A percentile compares a stretch with the other conserved stretches of the same genome.
Conservation (phyloP, 2,329 filamentous ascomycete species). For the Penicillium janthinellum region DNA sequence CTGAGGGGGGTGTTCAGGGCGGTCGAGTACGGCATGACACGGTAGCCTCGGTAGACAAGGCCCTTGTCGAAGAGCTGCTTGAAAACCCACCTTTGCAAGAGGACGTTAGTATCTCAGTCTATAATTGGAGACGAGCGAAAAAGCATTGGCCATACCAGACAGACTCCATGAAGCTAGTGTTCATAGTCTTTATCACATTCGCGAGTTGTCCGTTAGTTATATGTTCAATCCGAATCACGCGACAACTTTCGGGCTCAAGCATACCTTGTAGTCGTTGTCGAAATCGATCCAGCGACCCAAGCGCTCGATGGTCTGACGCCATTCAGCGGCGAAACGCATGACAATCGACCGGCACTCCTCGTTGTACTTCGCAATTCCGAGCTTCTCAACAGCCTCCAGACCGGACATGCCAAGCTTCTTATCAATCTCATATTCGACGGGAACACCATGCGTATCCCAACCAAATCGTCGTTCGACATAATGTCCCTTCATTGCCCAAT, state of each 20-base stretch:
- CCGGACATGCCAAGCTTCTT: constrained; percentile 90
- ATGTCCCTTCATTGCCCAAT: constrained; percentile 96
- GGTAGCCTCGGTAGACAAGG: constrained; percentile 84
- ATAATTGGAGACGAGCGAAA: background rate
- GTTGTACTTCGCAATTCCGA: constrained; percentile 89
- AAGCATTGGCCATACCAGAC: constrained; percentile 68
- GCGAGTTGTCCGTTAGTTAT: constrained; percentile 7
- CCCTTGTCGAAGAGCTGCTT: constrained; percentile 90
- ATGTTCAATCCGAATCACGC: background rate
- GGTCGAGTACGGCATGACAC: constrained; percentile 94
- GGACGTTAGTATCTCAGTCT: background rate
- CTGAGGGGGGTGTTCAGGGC: constrained; percentile 85
- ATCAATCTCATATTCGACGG: constrained; percentile 96
- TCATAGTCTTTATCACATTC: constrained; percentile 69
- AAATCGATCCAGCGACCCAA: constrained; percentile 97
- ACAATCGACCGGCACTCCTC: constrained; percentile 89
- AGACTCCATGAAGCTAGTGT: constrained; percentile 92
- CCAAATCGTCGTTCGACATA: constrained; percentile 91
- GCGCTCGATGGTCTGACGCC: constrained; percentile 83
- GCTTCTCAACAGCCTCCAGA: constrained; percentile 79
- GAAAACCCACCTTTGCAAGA: constrained; percentile 66
- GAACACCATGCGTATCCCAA: constrained; percentile 93
- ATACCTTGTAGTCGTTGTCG: constrained; percentile 91
- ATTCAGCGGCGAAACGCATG: constrained; percentile 85
- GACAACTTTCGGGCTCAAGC: constrained; percentile 2